These are phyloP conservation scores for Lactarius indigo DNA, from an alignment of 768 basidiomycete genomes.

Conservation along the genomic window DNA sequence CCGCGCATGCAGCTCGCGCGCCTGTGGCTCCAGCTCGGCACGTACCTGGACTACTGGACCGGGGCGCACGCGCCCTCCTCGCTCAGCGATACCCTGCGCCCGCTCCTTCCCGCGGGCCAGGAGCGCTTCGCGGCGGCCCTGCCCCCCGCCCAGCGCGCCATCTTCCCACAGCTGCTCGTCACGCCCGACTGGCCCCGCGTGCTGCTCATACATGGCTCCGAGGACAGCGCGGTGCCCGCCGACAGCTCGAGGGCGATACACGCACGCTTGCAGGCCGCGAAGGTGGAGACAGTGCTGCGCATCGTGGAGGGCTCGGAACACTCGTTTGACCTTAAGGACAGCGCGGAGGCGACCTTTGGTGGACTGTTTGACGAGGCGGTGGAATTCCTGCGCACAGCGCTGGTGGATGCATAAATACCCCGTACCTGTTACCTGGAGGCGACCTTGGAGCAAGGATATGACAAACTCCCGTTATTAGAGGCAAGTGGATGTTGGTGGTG, in stretches of 20 bases:
- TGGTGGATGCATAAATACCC: background rate
- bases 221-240: conserved; percentile 45
- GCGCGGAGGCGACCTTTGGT: conserved; percentile 42
- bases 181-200: conserved; percentile 42
- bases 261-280: conserved; percentile 34
- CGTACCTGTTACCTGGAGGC: background rate
- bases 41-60: conserved; percentile 56
- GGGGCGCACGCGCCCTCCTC: conserved; percentile 43
- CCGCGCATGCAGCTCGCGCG: conserved; percentile 57
- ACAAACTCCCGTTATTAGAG: background rate
- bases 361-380: conserved; percentile 36
- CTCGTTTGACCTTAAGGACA: conserved; percentile 50
- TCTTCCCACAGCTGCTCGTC: conserved; percentile 49
- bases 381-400: conserved; percentile 28
- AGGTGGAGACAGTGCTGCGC: conserved; percentile 36
- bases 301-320: conserved; percentile 47
- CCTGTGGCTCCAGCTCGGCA: conserved; percentile 57
- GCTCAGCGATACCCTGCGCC: conserved; percentile 43
- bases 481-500: too few species aligned
- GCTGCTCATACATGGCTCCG: conserved; percentile 46
- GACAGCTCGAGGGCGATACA: conserved; percentile 40
- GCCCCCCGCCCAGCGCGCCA: conserved; percentile 31
- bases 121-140: conserved; percentile 22
- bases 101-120: conserved; percentile 9
- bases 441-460: background rate